Evolutionary conservation across 805 yeast species (phyloP).

Genomic region (Hanseniaspora vineae): DNA sequence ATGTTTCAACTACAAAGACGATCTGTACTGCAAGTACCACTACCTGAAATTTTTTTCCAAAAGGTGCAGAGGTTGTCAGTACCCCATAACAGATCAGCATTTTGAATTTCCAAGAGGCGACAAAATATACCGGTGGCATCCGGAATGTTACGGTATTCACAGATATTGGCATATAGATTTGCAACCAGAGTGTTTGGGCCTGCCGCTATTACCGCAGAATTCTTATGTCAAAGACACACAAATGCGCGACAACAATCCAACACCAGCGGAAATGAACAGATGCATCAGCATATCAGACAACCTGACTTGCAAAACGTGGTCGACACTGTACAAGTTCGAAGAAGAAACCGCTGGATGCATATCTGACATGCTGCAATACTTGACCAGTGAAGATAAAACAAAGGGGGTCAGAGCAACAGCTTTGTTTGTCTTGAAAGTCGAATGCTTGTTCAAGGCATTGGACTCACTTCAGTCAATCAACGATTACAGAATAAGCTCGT

Average conservation of each 20-base stretch:
- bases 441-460: constrained; percentile 63
- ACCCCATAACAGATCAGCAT: constrained; percentile 85
- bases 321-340: constrained; percentile 75
- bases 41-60: constrained; percentile 78
- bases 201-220: constrained; percentile 20
- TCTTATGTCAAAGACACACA: constrained; percentile 18
- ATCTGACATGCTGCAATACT: constrained; percentile 78
- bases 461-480: constrained; percentile 31
- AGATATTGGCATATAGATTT: constrained; percentile 90
- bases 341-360: constrained; percentile 83
- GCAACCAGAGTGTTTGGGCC: constrained; percentile 45
- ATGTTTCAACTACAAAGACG: constrained; percentile 75
- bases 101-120: constrained; percentile 90
- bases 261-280: constrained; percentile 17
- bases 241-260: constrained; percentile 16
- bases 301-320: constrained; percentile 59
- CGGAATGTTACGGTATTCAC: constrained; percentile 96
- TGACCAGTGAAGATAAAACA: constrained; percentile 58
- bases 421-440: constrained; percentile 56
- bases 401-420: constrained; percentile 64
- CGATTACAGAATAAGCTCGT: not conserved
- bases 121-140: constrained; percentile 93
- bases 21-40: constrained; percentile 83
- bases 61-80: constrained; percentile 85
- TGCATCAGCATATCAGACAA: constrained; percentile 58